Conservation (phyloP, 306 rosid species). For the Cucumis cinereus region DNA sequence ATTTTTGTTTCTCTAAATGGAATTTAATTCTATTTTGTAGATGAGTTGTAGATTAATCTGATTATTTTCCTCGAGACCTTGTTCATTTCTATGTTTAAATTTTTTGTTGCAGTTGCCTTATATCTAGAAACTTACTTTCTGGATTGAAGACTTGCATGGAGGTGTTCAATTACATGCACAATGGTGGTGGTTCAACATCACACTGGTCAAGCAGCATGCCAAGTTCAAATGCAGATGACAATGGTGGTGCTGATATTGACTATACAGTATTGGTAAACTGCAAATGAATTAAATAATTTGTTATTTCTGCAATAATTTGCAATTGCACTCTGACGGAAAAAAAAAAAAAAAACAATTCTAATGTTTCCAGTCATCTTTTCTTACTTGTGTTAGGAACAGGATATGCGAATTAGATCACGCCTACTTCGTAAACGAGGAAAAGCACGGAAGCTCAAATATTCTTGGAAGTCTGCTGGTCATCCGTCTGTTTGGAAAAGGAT, state of each 20-base stretch:
- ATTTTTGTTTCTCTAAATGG: background rate
- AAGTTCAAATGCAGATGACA: conserved; percentile 40
- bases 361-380: background rate
- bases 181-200: conserved; percentile 48
- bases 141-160: conserved; percentile 84
- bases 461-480: conserved; percentile 66
- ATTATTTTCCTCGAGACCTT: background rate
- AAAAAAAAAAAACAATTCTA: background rate
- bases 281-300: background rate
- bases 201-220: conserved; percentile 30
- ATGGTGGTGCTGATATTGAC: conserved; percentile 44
- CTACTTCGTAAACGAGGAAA: conserved; percentile 77
- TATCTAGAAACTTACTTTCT: conserved; percentile 92
- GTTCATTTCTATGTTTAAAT: background rate
- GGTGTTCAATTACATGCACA: conserved; percentile 67
- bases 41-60: background rate
- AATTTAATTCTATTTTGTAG: background rate
- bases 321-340: background rate
- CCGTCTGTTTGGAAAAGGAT: conserved; percentile 57
- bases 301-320: background rate
- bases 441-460: conserved; percentile 66
- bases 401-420: conserved; percentile 60
- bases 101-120: conserved; percentile 75
- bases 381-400: conserved; percentile 44
- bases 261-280: conserved; percentile 28